Conservation (phyloP, 2,329 filamentous ascomycete genomes). For the Dothideomycetidae sp. region DNA sequence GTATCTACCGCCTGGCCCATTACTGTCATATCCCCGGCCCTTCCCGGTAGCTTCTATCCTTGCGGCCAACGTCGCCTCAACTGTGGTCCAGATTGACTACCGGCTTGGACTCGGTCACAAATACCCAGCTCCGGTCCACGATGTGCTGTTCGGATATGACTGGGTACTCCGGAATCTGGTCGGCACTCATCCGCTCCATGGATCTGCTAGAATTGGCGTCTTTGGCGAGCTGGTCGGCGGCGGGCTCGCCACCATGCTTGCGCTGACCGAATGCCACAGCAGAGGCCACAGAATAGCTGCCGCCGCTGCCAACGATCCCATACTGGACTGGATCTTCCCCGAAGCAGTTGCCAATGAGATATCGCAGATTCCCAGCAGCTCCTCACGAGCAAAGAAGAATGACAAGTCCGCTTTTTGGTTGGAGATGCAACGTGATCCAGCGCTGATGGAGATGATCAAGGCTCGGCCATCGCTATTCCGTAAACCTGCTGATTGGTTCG, state of each 20-base stretch:
- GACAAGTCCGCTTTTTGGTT: slow-evolving; percentile 7
- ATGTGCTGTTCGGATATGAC: slow-evolving; percentile 34
- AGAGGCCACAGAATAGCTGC: slow-evolving; percentile 30
- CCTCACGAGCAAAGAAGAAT: slow-evolving; percentile 1
- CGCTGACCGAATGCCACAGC: slow-evolving; percentile 34
- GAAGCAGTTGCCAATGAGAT: slow-evolving; percentile 14
- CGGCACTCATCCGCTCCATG: slow-evolving; percentile 16
- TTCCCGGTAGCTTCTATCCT: slow-evolving; percentile 19
- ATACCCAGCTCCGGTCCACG: slow-evolving; percentile 34
- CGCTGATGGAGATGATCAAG: not conserved
- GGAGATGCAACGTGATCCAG: slow-evolving; percentile 18
- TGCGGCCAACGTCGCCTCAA: slow-evolving; percentile 23
- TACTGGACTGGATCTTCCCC: slow-evolving; percentile 35
- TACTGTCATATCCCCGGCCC: slow-evolving; percentile 20
- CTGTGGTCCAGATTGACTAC: slow-evolving; percentile 33
- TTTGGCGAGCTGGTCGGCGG: slow-evolving; percentile 36
- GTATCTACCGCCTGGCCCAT: slow-evolving; percentile 31
- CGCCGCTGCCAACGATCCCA: slow-evolving; percentile 33
- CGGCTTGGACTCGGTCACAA: slow-evolving; percentile 21
- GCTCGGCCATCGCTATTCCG: slow-evolving; percentile 28
- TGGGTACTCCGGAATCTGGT: slow-evolving; percentile 30
- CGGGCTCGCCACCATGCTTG: slow-evolving; percentile 34
- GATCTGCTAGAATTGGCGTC: slow-evolving; percentile 26
- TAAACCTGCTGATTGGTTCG: slow-evolving; percentile 31
- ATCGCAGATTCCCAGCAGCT: not conserved